Evolutionary conservation across 148 eudicot species (phyloP).

Genomic region (Persicaria tinctoria): DNA sequence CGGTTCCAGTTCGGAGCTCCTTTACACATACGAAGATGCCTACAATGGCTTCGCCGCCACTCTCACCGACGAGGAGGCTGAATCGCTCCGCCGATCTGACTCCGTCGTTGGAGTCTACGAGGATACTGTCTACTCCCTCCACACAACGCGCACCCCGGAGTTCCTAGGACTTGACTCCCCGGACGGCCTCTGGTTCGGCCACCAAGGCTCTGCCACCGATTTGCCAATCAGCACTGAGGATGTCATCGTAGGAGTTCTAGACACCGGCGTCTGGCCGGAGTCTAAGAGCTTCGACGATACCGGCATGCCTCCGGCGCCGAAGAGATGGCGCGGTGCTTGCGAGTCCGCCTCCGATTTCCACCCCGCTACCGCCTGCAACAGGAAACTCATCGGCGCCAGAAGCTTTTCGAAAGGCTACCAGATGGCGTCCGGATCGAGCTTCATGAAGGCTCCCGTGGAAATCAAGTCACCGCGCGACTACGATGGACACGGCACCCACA

Average conservation of each 20-base stretch:
- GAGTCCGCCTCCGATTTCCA: slow-evolving; percentile 41
- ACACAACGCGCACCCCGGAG: slow-evolving; percentile 78
- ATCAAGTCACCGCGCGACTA: slow-evolving; percentile 52
- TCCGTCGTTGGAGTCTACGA: slow-evolving; percentile 57
- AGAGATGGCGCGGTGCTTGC: slow-evolving; percentile 59
- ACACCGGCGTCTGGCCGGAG: slow-evolving; percentile 88
- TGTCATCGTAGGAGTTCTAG: slow-evolving; percentile 65
- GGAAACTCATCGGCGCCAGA: slow-evolving; percentile 62
- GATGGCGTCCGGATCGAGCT: slow-evolving; percentile 35
- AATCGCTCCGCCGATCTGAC: slow-evolving; percentile 26
- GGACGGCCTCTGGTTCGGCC: slow-evolving; percentile 24
- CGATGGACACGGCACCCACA: slow-evolving; percentile 93
- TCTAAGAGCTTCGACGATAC: slow-evolving; percentile 47
- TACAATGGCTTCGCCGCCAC: slow-evolving; percentile 74
- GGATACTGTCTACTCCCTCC: slow-evolving; percentile 51
- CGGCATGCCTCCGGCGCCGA: slow-evolving; percentile 38
- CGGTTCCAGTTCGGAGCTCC: slow-evolving; percentile 16
- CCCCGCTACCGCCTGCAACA: slow-evolving; percentile 32
- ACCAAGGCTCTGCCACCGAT: slow-evolving; percentile 2
- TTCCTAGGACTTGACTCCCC: slow-evolving; percentile 53
- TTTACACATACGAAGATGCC: slow-evolving; percentile 57
- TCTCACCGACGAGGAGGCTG: slow-evolving; percentile 26
- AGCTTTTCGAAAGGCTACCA: slow-evolving; percentile 48
- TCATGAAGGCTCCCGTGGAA: slow-evolving; percentile 16
- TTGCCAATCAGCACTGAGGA: slow-evolving; percentile 30